Conservation (phyloP, 2,329 filamentous ascomycete genomes). For the Canariomyces notabilis region DNA sequence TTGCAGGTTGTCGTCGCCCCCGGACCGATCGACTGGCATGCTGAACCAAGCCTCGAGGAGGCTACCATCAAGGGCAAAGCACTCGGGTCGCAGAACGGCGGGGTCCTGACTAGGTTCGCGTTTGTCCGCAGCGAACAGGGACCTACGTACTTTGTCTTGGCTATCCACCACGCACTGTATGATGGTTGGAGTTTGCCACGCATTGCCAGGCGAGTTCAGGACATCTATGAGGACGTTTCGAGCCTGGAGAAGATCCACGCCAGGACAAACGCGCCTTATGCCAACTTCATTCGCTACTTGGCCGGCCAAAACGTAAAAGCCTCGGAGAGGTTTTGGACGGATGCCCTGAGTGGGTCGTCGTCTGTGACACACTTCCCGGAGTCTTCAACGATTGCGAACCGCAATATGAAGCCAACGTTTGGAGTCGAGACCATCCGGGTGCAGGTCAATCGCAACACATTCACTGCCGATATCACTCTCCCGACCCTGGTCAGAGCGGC, state of each 20-base stretch:
- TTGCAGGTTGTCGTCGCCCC: conserved; percentile 18
- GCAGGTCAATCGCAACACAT: conserved; percentile 9
- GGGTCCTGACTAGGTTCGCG: conserved; percentile 18
- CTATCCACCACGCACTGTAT: conserved; percentile 43
- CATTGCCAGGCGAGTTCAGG: conserved; percentile 18
- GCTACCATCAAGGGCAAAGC: conserved; percentile 13
- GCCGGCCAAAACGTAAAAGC: conserved; percentile 23
- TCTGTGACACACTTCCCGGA: conserved; percentile 35
- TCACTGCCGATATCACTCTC: conserved; percentile 18
- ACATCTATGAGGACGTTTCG: conserved; percentile 16
- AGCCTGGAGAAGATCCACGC: not conserved
- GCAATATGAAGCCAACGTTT: conserved; percentile 10
- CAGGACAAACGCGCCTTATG: conserved; percentile 8
- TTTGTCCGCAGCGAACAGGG: conserved; percentile 9
- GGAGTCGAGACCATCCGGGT: conserved; percentile 13
- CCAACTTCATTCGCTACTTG: conserved; percentile 22
- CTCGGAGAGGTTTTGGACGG: conserved; percentile 40
- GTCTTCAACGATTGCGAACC: conserved; percentile 13
- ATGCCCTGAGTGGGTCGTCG: conserved; percentile 12
- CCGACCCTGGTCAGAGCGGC: conserved; percentile 32
- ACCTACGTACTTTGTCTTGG: conserved; percentile 21
- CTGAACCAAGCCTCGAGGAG: conserved; percentile 13
- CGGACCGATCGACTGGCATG: conserved; percentile 19
- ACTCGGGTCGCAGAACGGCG: conserved; percentile 18
- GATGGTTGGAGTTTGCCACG: conserved; percentile 43